A percentile compares a stretch with the other conserved stretches of the same genome.
phyloP scores from a whole-genome alignment of 345 rosid genomes.

The Populus simonii region DNA sequence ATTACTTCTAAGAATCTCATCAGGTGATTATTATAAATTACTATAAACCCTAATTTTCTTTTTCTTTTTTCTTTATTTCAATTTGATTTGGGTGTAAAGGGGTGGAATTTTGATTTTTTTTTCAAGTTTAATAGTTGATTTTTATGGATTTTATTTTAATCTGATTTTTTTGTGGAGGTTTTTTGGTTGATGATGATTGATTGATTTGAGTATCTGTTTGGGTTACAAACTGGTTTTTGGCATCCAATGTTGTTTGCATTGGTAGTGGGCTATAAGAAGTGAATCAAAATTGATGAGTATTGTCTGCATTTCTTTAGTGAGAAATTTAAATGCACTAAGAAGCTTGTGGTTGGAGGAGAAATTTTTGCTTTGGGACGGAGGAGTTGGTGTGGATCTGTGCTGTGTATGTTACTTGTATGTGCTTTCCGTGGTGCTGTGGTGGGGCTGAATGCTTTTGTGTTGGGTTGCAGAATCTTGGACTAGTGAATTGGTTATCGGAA shows the following conservation, averaged over 20 bases:
- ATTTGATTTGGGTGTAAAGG: background rate
- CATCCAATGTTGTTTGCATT: background rate
- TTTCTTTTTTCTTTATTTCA: background rate
- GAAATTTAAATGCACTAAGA: background rate
- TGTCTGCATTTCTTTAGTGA: background rate
- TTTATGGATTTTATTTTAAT: background rate
- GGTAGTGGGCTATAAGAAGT: background rate
- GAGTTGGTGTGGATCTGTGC: background rate
- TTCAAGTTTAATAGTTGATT: background rate
- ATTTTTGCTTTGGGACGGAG: background rate
- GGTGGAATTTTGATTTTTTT: background rate
- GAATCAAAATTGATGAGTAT: background rate
- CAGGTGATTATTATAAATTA: conserved; percentile 38
- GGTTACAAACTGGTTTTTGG: background rate
- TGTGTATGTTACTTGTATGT: background rate
- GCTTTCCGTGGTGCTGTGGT: background rate
- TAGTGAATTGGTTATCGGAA: background rate
- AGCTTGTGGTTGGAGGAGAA: background rate
- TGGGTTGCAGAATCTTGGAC: background rate
- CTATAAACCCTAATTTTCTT: background rate
- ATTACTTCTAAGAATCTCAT: conserved; percentile 96
- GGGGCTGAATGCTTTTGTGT: background rate
- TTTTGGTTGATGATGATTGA: background rate
- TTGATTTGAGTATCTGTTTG: background rate
- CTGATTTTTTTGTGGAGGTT: background rate